phyloP scores from a whole-genome alignment of 169 alveolate genomes.

The Cryptosporidium viatorum region DNA sequence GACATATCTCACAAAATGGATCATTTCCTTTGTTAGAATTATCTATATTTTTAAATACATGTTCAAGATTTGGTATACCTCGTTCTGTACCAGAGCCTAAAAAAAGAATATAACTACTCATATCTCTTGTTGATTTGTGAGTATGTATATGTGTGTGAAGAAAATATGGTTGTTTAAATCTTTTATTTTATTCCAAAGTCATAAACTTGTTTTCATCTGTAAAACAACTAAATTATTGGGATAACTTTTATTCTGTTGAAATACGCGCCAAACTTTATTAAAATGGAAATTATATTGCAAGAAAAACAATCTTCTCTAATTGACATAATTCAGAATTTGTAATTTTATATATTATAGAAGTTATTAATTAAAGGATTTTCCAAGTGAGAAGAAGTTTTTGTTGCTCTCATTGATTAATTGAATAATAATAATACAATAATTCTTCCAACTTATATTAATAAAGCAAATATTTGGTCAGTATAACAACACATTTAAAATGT shows the following conservation, averaged over 20 bases:
- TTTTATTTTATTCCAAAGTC: no score
- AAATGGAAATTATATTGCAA: background rate
- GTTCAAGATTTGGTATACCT: conserved; percentile 58
- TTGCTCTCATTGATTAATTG: no score
- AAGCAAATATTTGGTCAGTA: background rate
- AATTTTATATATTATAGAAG: no score
- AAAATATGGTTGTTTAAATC: background rate
- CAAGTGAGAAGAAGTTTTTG: background rate
- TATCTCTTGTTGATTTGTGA: background rate
- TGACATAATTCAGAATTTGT: background rate
- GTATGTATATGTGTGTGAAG: background rate
- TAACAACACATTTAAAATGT: conserved; percentile 1
- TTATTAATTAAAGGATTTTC: no score
- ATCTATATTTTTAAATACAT: conserved; percentile 52
- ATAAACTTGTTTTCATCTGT: background rate
- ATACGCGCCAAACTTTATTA: background rate
- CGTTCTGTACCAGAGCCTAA: conserved; percentile 43
- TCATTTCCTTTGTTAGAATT: background rate
- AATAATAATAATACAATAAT: no score
- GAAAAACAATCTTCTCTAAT: no score
- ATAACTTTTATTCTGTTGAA: background rate
- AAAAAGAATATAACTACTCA: conserved; percentile 53
- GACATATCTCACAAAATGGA: conserved; percentile 45
- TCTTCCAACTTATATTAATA: background rate
- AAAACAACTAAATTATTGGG: no score